Base-by-base conservation (phyloP, 495 filamentous ascomycete genomes). In the Filosporella fistucella region DNA sequence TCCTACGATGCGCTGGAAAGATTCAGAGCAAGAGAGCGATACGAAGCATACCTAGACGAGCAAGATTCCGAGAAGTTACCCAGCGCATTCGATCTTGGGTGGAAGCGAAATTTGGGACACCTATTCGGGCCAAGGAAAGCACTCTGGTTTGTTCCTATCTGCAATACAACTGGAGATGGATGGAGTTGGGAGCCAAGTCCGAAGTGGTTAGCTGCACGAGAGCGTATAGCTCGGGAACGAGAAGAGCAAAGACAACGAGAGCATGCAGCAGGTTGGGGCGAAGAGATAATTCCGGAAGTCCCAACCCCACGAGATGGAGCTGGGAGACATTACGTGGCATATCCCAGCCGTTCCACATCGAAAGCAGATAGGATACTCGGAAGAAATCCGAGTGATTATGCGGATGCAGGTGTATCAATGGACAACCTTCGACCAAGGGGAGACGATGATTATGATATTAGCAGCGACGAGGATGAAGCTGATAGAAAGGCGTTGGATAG, bases 51-150 rank as follows among this genome's bases (percentile, higher is more conserved):
- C 63, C 77, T 96, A 21, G 84, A 95, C 59, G 88, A 96, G 58
- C 76, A 87, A 60, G 88, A 94, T 56, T 84, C 79, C 25, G 82
- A 87, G 51, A 88, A 86, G 54, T 75, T 96, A 33, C 93, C 93
- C 2, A 88, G 88, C 58, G 91, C 94, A 11, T 98, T 98, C 57
- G 85, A 98, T 56, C 79, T 93, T 18, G 93, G 94, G 47, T 82
- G 81, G 70, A 72, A 71, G 26, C 74, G 74, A 11, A 98, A 98
- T 57, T 68, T 97, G n/a, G 52, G 68, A 3, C 84, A 93, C 60
- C 73, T 98, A 10, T 95, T 98, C 52, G 93, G 93, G 0, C 67
- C 67, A 2, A 74, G 67, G 0, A 80, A 81, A 10, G 64, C 78
- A 24, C 68, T 88, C 4, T 96, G 93, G 91, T 58, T 67, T 2